A percentile compares a stretch with the other conserved stretches of the same genome.
Conservation (phyloP, 2,329 filamentous ascomycete genomes). For the Trichocomaceae sp. region DNA sequence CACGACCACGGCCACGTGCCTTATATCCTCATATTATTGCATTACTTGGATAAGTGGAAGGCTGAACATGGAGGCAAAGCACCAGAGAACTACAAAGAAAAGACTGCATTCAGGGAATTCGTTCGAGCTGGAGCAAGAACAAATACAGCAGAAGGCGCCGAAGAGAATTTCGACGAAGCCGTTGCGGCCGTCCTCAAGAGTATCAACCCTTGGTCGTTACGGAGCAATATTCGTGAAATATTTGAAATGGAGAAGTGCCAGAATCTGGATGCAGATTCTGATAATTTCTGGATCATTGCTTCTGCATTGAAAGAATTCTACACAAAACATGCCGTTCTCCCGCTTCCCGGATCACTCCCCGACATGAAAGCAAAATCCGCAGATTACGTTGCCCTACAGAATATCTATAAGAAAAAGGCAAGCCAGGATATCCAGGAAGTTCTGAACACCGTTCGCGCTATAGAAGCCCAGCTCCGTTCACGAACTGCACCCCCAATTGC, state of each 20-base stretch:
- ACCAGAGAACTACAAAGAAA: conserved; percentile 75
- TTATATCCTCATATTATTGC: conserved; percentile 72
- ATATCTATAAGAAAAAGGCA: conserved; percentile 86
- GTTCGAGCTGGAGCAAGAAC: conserved; percentile 63
- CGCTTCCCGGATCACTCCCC: conserved; percentile 77
- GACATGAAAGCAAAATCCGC: conserved; percentile 96
- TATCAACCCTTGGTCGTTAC: conserved; percentile 62
- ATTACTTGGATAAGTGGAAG: conserved; percentile 80
- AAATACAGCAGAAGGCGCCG: conserved; percentile 72
- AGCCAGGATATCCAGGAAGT: conserved; percentile 72
- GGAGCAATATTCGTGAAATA: conserved; percentile 65
- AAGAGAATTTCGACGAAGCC: conserved; percentile 97
- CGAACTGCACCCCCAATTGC: conserved; percentile 45
- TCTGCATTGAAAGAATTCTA: conserved; percentile 73
- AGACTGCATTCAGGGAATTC: conserved; percentile 69
- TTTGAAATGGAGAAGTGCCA: conserved; percentile 62
- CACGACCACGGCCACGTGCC: conserved; percentile 90
- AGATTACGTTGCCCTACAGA: conserved; percentile 85
- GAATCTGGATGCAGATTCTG: conserved; percentile 40
- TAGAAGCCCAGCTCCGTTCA: conserved; percentile 48
- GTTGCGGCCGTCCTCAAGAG: conserved; percentile 80
- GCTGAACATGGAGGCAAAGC: conserved; percentile 57
- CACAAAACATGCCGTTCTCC: conserved; percentile 63
- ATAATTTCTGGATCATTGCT: conserved; percentile 85
- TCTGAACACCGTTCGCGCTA: conserved; percentile 53